These are phyloP conservation scores for Emericellopsis terricola DNA, from an alignment of 495 filamentous ascomycete species.

Conservation along the genomic window DNA sequence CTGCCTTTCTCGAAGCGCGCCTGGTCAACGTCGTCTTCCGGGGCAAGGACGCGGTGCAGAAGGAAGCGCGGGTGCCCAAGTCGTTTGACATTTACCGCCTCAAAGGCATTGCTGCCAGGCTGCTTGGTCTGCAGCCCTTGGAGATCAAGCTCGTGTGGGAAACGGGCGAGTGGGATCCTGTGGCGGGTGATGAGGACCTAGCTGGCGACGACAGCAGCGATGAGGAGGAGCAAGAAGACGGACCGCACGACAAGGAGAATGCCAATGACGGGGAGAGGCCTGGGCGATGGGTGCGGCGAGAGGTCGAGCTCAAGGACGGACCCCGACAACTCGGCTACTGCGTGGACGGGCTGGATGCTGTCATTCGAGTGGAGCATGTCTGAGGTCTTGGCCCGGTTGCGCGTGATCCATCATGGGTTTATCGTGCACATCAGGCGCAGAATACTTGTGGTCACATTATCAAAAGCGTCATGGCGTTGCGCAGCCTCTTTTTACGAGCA, in stretches of 20 bases:
- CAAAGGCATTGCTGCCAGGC: constrained; percentile 54
- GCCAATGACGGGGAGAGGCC: constrained; percentile 7
- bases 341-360: constrained; percentile 52
- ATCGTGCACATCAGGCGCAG: not conserved
- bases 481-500: too few relatives aligned
- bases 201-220: constrained; percentile 38
- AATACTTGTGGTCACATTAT: not conserved
- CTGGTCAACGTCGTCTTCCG: constrained; percentile 46
- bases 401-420: not conserved
- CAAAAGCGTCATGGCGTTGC: too few relatives aligned
- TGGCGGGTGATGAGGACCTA: constrained; percentile 41
- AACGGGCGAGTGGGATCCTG: constrained; percentile 71
- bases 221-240: constrained; percentile 20
- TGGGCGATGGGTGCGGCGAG: constrained; percentile 46
- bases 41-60: constrained; percentile 5
- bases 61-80: constrained; percentile 45
- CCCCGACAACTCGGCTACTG: constrained; percentile 67
- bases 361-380: constrained; percentile 42
- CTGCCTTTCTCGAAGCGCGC: constrained; percentile 54
- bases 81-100: constrained; percentile 64
- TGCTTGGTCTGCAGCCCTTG: constrained; percentile 48
- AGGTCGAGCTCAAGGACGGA: constrained; percentile 67
- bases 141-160: constrained; percentile 54
- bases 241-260: constrained; percentile 2
- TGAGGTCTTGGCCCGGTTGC: not conserved